Base-by-base conservation (phyloP, 805 yeast species). In the Yarrowia sp. region DNA sequence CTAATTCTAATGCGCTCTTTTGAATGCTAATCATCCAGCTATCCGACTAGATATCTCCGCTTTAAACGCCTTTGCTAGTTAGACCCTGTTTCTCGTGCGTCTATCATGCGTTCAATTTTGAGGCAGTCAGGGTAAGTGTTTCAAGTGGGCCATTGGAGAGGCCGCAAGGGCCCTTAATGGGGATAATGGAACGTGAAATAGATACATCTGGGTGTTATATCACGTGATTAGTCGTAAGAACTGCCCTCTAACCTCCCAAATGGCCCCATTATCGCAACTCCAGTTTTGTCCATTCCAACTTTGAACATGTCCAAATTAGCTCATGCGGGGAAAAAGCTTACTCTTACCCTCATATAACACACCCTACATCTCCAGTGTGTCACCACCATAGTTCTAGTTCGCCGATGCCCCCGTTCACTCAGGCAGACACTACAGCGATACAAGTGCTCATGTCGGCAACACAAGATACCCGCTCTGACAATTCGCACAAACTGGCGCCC, bases 51-150 rank as follows among this genome's bases (percentile, higher is more conserved):
- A 44, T 17, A 28, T n/a, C 4, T 22, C 4, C 22, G 11, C 21
- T 28, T 7, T 4, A 30, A 30, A 9, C 2, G 11, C 38, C 30
- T 19, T 51, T 51, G 58, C 58, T 51, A 48, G 30, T 48, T 48
- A 51, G 58, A 35, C 58, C 58, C 58, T 51, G 58, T 35, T 22
- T 7, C 10, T 8, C 41, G 16, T 51, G 58, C 58, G 30, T 33
- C 32, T 10, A 19, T 9, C n/a, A 33, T 33, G 58, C 58, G 24
- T 43, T 32, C 41, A 33, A 33, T 16, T n/a, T 22, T 51, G 30
- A 51, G 54, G 54, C 58, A 51, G 40, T 51, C 58, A 51, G 58
- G 58, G 58, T 51, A 51, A 51, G 58, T 33, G 38, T 51, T 33
- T 33, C 58, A 33, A 22, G 36, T 28, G 52, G 52, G 52, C 22